These are phyloP conservation scores for Arthromyces matolae DNA, from an alignment of 768 basidiomycete genomes.

Conservation along the genomic window DNA sequence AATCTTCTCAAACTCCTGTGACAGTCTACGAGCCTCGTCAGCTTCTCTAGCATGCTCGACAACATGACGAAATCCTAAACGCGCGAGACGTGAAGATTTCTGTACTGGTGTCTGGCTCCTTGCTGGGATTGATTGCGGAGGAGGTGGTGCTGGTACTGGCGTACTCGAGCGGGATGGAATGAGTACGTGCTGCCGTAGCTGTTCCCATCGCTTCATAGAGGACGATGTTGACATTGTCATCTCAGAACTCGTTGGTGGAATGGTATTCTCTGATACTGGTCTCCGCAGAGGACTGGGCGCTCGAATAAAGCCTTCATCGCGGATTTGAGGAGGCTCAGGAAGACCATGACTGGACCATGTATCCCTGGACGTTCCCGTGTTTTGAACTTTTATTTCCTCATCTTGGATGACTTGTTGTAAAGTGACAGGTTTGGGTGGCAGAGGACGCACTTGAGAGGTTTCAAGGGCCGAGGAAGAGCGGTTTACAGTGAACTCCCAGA, in stretches of 20 bases:
- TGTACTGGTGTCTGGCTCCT: constrained; percentile 32
- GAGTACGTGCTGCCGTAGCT: constrained; percentile 51
- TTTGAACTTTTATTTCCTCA: constrained; percentile 1
- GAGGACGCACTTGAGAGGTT: constrained; percentile 3
- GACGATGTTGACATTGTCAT: constrained; percentile 37
- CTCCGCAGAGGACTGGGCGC: constrained; percentile 9
- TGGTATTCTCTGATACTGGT: constrained; percentile 10
- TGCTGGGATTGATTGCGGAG: constrained; percentile 11
- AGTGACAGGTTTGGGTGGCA: constrained; percentile 3
- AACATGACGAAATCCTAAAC: constrained; percentile 58
- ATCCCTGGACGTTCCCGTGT: constrained; percentile 1
- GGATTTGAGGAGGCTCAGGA: constrained; percentile 3
- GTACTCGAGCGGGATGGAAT: constrained; percentile 22
- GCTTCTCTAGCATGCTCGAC: constrained; percentile 60
- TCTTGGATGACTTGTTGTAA: constrained; percentile 7
- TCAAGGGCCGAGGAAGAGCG: constrained; percentile 5
- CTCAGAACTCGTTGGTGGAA: constrained; percentile 41
- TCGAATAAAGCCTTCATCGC: background rate
- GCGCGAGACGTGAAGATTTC: constrained; percentile 48
- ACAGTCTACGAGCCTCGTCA: constrained; percentile 48
- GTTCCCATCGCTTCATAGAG: constrained; percentile 48
- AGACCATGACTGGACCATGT: constrained; percentile 13
- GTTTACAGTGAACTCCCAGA: constrained; percentile 11
- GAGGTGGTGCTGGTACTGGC: constrained; percentile 22
- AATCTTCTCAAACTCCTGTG: constrained; percentile 53